Conservation (phyloP, 2,329 filamentous ascomycete genomes). For the Penicillium palitans region DNA sequence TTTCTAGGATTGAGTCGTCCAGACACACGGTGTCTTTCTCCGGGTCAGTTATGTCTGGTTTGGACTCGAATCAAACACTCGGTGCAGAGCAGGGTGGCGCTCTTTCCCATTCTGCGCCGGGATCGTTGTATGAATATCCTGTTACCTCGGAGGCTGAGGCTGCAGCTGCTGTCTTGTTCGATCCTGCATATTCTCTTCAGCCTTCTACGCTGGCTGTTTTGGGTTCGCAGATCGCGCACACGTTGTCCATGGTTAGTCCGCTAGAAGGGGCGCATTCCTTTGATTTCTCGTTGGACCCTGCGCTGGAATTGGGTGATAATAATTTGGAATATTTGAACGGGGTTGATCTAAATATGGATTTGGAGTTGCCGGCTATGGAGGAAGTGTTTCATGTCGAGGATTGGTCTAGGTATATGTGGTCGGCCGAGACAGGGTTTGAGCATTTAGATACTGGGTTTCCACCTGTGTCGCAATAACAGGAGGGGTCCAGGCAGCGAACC, state of each 20-base stretch:
- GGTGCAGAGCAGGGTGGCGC: background rate
- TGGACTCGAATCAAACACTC: background rate
- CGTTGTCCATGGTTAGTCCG: conserved; percentile 18
- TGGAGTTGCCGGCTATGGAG: conserved; percentile 19
- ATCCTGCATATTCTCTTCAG: conserved; percentile 21
- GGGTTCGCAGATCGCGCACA: conserved; percentile 8
- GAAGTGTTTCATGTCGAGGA: conserved; percentile 26
- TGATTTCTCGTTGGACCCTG: conserved; percentile 25
- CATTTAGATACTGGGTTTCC: conserved; percentile 26
- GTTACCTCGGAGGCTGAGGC: conserved; percentile 2
- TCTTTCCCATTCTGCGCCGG: conserved; percentile 13
- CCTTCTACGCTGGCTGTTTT: conserved; percentile 12
- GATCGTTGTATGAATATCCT: conserved; percentile 13
- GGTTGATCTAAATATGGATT: conserved; percentile 23
- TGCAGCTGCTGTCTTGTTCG: conserved; percentile 8
- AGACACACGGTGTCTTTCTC: background rate
- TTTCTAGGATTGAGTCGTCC: background rate
- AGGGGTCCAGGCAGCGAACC: conserved; percentile 12
- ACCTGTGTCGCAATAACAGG: conserved; percentile 20
- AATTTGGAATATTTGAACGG: conserved; percentile 18
- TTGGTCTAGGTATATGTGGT: conserved; percentile 30
- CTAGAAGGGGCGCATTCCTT: conserved; percentile 21
- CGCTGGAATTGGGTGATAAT: conserved; percentile 14
- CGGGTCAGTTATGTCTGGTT: background rate
- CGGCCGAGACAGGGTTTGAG: conserved; percentile 27